Base-by-base conservation (phyloP, 176 grass and related monocot genomes). In the Metroxylon sagu region DNA sequence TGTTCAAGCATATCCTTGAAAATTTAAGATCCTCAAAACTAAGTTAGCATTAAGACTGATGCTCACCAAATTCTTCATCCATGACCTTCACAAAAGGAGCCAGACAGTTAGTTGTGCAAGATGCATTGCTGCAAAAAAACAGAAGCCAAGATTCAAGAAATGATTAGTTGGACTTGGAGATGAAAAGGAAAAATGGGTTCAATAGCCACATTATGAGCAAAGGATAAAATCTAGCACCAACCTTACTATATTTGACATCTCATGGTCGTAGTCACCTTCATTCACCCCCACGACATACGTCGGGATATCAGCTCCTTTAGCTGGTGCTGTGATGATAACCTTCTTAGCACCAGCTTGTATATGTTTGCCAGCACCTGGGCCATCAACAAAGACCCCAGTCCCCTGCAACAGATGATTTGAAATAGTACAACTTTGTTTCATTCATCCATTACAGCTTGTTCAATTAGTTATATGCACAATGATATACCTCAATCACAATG, bases 101-200 rank as follows among this genome's bases (percentile, higher is more conserved):
- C 29, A 98, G 80, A 76, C 93, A 98, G 74, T 98, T 98, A 19
- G 93, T 98, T 0, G 93, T 98, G 93, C 88, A 98, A 14, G 93
- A 98, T 53, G 93, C 93, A 57, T 98, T 98, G 78, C 93, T 95
- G 77, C 55, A 68, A 70, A 6, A 6, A 26, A 70, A 56, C 29
- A 55, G 6, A 79, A 27, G 4, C 27, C 8, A 53, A 21, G 25
- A 43, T 43, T 10, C 12, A 43, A 43, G 8, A 43, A 43, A 43
- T 14, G 14, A 43, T 43, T 43, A 43, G 35, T 43, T 43, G 35
- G 10, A 43, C 8, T 43, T 43, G 35, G 10, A 43, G 12, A 43
- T 43, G 2, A 10, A 3, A 14, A 14, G 35, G 1, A 43, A 14
- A 43, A 43, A 43, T 43, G 35, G 8, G 35, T 12, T 12, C 12